These are phyloP conservation scores for Salix udensis DNA, from an alignment of 345 rosid species.

Conservation along the genomic window DNA sequence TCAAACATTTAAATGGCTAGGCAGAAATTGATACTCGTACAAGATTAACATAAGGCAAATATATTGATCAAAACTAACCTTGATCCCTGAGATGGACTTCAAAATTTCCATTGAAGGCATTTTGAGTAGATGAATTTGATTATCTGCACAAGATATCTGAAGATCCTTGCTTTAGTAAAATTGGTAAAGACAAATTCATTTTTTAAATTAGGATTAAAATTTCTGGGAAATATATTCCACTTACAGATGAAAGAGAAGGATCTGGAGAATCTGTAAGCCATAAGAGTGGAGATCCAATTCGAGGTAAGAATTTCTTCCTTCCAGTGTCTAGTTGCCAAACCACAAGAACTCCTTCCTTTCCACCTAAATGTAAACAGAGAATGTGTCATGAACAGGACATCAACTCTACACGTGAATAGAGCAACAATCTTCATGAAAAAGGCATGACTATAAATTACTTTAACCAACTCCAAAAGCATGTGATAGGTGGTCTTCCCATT, in stretches of 20 bases:
- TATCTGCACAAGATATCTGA: constrained; percentile 96
- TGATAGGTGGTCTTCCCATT: constrained; percentile 4
- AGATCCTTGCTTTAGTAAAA: constrained; percentile 28
- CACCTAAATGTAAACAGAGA: constrained; percentile 50
- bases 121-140: constrained; percentile 81
- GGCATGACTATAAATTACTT: not conserved
- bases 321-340: constrained; percentile 97
- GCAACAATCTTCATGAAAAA: not conserved
- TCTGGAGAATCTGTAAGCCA: constrained; percentile 70
- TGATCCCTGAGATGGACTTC: constrained; percentile 84
- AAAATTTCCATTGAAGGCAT: constrained; percentile 87
- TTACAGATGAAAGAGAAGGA: constrained; percentile 82
- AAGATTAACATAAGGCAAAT: not conserved
- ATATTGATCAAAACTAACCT: constrained; percentile 47
- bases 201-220: not conserved
- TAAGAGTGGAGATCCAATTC: constrained; percentile 87
- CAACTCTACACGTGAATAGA: not conserved
- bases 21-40: not conserved
- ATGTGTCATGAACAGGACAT: constrained; percentile 1
- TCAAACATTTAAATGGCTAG: not conserved
- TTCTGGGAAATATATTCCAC: constrained; percentile 16
- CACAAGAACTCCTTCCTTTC: constrained; percentile 95
- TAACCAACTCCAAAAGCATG: not conserved
- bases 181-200: not conserved
- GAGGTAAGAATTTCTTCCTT: constrained; percentile 88